Evolutionary conservation across 1,284 basidiomycete genomes (phyloP).

Genomic region (Thelephora terrestris): DNA sequence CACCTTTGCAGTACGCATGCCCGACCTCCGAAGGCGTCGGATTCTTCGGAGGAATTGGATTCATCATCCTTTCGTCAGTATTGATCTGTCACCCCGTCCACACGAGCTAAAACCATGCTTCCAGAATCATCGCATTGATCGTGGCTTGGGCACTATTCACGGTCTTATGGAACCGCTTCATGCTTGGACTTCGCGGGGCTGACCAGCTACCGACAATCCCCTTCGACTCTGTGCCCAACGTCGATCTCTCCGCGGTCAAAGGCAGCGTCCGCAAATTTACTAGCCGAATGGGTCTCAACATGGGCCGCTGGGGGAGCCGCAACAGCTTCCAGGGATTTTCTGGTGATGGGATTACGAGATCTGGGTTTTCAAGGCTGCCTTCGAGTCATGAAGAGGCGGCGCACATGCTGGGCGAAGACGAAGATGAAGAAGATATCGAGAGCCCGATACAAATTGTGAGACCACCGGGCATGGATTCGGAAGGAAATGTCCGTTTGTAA

Average conservation of each 20-base stretch:
- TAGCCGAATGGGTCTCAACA: slow-evolving; percentile 15
- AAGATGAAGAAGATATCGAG: slow-evolving; percentile 21
- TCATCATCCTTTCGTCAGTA: slow-evolving; percentile 42
- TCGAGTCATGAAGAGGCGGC: slow-evolving; percentile 22
- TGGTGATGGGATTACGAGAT: slow-evolving; percentile 3
- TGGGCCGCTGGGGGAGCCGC: slow-evolving; percentile 12
- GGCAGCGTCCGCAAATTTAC: slow-evolving; percentile 20
- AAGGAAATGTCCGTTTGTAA: slow-evolving; percentile 25
- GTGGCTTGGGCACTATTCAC: slow-evolving; percentile 50
- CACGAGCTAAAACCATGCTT: background rate
- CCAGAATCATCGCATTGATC: slow-evolving; percentile 42
- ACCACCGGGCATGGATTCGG: slow-evolving; percentile 18
- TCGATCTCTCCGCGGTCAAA: slow-evolving; percentile 12
- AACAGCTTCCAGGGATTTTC: slow-evolving; percentile 11
- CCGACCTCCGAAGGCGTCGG: slow-evolving; percentile 43
- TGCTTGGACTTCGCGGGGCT: slow-evolving; percentile 49
- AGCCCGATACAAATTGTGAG: slow-evolving; percentile 6
- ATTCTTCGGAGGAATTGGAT: slow-evolving; percentile 40
- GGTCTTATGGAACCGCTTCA: slow-evolving; percentile 59
- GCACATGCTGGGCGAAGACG: slow-evolving; percentile 21
- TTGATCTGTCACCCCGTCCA: slow-evolving; percentile 7
- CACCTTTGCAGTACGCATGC: slow-evolving; percentile 45
- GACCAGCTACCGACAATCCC: slow-evolving; percentile 63
- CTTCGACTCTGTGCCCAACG: slow-evolving; percentile 18
- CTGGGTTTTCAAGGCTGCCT: slow-evolving; percentile 21